A percentile compares a stretch with the other conserved stretches of the same genome.
Evolutionary conservation across 345 rosid genomes (phyloP).

Genomic region (Camelina laxa): DNA sequence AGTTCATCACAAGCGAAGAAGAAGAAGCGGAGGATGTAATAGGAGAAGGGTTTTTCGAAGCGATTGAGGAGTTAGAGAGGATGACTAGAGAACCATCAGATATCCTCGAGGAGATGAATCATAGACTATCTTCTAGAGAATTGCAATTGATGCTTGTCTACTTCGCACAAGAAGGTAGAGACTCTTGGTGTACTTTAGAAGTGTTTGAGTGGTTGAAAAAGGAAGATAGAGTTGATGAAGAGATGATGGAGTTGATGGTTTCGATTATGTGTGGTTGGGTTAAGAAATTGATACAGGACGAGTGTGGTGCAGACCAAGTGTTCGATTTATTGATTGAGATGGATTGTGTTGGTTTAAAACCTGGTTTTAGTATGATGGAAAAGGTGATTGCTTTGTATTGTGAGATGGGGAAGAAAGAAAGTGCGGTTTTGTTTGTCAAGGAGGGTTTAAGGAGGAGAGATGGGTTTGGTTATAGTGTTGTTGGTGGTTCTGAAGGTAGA

Average conservation of each 20-base stretch:
- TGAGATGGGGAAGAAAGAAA: slow-evolving; percentile 71
- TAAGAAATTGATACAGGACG: slow-evolving; percentile 72
- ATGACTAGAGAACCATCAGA: slow-evolving; percentile 93
- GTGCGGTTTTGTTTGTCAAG: slow-evolving; percentile 67
- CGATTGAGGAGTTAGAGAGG: slow-evolving; percentile 85
- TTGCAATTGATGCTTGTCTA: slow-evolving; percentile 83
- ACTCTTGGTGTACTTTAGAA: slow-evolving; percentile 95
- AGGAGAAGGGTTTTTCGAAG: slow-evolving; percentile 85
- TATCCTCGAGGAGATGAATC: slow-evolving; percentile 86
- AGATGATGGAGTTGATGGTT: slow-evolving; percentile 96
- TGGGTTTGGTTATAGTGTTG: slow-evolving; percentile 42
- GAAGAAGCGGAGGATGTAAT: slow-evolving; percentile 61
- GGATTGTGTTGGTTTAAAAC: slow-evolving; percentile 90
- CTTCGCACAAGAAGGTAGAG: slow-evolving; percentile 94
- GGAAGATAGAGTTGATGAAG: slow-evolving; percentile 80
- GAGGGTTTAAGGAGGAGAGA: slow-evolving; percentile 69
- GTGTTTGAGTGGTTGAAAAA: slow-evolving; percentile 91
- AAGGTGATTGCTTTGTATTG: slow-evolving; percentile 90
- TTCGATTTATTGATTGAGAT: slow-evolving; percentile 79
- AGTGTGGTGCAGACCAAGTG: slow-evolving; percentile 65
- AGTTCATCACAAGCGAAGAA: slow-evolving; percentile 57
- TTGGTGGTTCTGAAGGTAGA: slow-evolving; percentile 51
- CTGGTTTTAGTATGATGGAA: slow-evolving; percentile 91
- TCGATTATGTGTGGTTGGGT: slow-evolving; percentile 90
- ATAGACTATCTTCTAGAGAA: slow-evolving; percentile 73